phyloP scores from a whole-genome alignment of 2,329 filamentous ascomycete species.

The Aspergillaceae sp. region DNA sequence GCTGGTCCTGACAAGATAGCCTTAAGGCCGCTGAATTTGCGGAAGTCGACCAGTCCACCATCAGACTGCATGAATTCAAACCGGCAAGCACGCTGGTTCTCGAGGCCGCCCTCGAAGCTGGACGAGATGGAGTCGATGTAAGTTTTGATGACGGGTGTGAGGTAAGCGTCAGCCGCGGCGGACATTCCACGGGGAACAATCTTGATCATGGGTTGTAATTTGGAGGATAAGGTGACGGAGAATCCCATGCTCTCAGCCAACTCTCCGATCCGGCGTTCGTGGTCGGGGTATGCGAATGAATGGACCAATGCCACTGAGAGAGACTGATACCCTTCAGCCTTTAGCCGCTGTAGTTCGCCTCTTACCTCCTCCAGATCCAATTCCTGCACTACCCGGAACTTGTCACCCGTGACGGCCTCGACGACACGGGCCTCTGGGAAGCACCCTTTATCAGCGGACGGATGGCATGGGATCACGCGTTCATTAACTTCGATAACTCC shows the following conservation, averaged over 20 bases:
- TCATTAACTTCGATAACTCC: slow-evolving; percentile 79
- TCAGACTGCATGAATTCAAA: slow-evolving; percentile 98
- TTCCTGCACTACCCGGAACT: slow-evolving; percentile 59
- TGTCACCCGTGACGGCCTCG: slow-evolving; percentile 53
- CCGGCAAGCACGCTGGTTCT: slow-evolving; percentile 61
- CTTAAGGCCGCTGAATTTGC: slow-evolving; percentile 69
- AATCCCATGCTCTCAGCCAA: slow-evolving; percentile 75
- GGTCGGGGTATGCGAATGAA: slow-evolving; percentile 79
- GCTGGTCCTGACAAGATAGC: slow-evolving; percentile 86
- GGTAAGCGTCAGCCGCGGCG: slow-evolving; percentile 69
- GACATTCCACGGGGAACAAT: slow-evolving; percentile 68
- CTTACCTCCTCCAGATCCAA: slow-evolving; percentile 48
- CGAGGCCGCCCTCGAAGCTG: slow-evolving; percentile 72
- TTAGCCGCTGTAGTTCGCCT: slow-evolving; percentile 56
- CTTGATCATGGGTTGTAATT: slow-evolving; percentile 81
- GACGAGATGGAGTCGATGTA: slow-evolving; percentile 51
- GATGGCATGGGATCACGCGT: slow-evolving; percentile 66
- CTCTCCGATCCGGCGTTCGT: slow-evolving; percentile 70
- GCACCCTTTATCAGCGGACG: slow-evolving; percentile 55
- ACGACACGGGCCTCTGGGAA: slow-evolving; percentile 57
- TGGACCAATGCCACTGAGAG: slow-evolving; percentile 85
- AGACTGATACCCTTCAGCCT: slow-evolving; percentile 62
- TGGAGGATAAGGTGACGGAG: slow-evolving; percentile 66
- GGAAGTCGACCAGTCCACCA: slow-evolving; percentile 53
- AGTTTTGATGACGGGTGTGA: slow-evolving; percentile 69